phyloP scores from a whole-genome alignment of 1,284 basidiomycete genomes.

The Sporisorium sorghi region DNA sequence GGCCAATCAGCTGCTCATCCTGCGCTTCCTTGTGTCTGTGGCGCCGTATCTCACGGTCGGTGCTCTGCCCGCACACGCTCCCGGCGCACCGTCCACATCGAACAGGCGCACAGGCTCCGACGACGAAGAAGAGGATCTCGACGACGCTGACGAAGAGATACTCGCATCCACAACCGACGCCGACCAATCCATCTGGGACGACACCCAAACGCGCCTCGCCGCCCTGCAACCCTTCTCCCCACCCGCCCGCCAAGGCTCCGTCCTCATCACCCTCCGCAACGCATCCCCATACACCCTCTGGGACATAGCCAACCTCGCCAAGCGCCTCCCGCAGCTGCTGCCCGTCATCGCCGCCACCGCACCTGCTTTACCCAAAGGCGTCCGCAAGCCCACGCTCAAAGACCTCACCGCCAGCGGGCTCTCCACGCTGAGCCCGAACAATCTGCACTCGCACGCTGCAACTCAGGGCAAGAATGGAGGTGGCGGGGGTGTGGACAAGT shows the following conservation, averaged over 20 bases:
- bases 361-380: conserved; percentile 54
- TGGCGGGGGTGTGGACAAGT: conserved; percentile 62
- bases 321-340: conserved; percentile 70
- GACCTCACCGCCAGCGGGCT: conserved; percentile 37
- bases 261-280: conserved; percentile 90
- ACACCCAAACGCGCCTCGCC: conserved; percentile 63
- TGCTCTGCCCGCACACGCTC: conserved; percentile 45
- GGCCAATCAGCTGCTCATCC: conserved; percentile 87
- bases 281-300: conserved; percentile 89
- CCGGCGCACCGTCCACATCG: conserved; percentile 62
- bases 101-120: conserved; percentile 20
- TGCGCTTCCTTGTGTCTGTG: conserved; percentile 84
- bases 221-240: conserved; percentile 71
- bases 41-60: conserved; percentile 74
- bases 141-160: conserved; percentile 26
- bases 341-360: conserved; percentile 73
- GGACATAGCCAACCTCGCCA: conserved; percentile 71
- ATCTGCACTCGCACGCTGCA: conserved; percentile 31
- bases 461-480: conserved; percentile 1
- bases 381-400: conserved; percentile 45
- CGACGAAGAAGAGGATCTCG: conserved; percentile 36
- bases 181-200: conserved; percentile 55
- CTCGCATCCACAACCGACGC: conserved; percentile 17
- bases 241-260: conserved; percentile 71
- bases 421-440: conserved; percentile 31